Percentiles rank a stretch among this genome's conserved stretches.
Evolutionary conservation across 208 protist genomes (phyloP).

Genomic region (Leishmania major): DNA sequence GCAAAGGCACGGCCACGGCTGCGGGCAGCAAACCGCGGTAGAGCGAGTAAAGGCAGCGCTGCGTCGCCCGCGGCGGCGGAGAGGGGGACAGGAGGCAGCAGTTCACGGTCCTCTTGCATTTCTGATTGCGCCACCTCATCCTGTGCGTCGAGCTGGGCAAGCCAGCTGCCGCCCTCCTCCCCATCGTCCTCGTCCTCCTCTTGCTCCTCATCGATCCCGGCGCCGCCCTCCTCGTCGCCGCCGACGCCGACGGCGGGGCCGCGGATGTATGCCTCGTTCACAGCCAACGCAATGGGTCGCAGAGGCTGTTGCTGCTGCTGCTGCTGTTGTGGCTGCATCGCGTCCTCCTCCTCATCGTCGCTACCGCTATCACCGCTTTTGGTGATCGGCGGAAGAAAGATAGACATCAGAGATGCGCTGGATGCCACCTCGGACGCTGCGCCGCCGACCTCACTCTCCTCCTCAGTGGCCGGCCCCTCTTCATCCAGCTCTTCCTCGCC

Average conservation of each 20-base stretch:
- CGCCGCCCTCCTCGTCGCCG: conserved; percentile 29
- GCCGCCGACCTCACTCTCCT: conserved; percentile 2
- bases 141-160: conserved; percentile 21
- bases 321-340: neutral
- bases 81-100: conserved; percentile 16
- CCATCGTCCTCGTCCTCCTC: conserved; percentile 41
- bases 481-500: conserved; percentile 11
- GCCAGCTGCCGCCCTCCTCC: conserved; percentile 19
- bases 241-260: conserved; percentile 34
- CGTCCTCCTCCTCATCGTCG: conserved; percentile 24
- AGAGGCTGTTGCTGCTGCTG: neutral
- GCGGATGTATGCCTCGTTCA: conserved; percentile 44
- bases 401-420: conserved; percentile 6
- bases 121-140: conserved; percentile 24
- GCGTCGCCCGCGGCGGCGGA: neutral
- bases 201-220: conserved; percentile 44
- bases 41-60: neutral
- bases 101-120: conserved; percentile 22
- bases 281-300: conserved; percentile 15
- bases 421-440: neutral
- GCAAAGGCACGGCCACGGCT: conserved; percentile 35
- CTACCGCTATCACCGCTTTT: conserved; percentile 10
- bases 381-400: neutral
- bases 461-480: neutral
- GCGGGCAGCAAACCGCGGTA: conserved; percentile 28